Conservation (phyloP, 2,329 filamentous ascomycete genomes). For the Trichothecium roseum region DNA sequence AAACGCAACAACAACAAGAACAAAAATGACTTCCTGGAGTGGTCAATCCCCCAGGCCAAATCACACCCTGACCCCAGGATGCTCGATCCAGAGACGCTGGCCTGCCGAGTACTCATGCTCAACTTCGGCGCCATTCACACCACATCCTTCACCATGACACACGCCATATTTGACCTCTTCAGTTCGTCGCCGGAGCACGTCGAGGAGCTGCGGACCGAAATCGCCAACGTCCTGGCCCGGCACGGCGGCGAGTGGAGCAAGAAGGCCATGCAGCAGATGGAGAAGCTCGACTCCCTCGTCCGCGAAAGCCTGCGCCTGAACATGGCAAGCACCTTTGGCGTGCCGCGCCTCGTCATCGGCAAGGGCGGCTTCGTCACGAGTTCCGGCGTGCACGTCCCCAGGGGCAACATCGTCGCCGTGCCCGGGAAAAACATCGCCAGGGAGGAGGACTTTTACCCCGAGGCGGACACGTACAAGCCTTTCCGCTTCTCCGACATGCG, state of each 20-base stretch:
- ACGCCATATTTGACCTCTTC: conserved; percentile 31
- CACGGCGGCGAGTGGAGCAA: not conserved
- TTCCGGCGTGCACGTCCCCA: not conserved
- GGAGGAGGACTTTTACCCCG: no score
- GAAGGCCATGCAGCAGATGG: not conserved
- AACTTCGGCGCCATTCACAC: conserved; percentile 28
- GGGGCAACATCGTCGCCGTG: not conserved
- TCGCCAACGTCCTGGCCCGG: conserved; percentile 13
- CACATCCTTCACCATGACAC: conserved; percentile 23
- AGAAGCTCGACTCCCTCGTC: not conserved
- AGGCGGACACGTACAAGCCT: no score
- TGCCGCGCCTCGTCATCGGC: not conserved
- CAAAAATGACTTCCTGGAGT: conserved; percentile 7
- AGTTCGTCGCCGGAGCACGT: conserved; percentile 24
- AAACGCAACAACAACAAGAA: no score
- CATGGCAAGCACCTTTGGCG: conserved; percentile 1
- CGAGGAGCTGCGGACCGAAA: conserved; percentile 24
- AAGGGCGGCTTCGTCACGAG: not conserved
- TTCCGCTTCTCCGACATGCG: no score
- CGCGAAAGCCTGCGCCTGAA: not conserved
- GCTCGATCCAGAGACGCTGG: conserved; percentile 13
- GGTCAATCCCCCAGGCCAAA: conserved; percentile 5
- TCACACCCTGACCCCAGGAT: conserved; percentile 13
- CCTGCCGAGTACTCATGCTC: conserved; percentile 17
- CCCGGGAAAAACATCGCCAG: not conserved